These are phyloP conservation scores for Lathyrus tuberosus DNA, from an alignment of 306 rosid species.

Conservation along the genomic window DNA sequence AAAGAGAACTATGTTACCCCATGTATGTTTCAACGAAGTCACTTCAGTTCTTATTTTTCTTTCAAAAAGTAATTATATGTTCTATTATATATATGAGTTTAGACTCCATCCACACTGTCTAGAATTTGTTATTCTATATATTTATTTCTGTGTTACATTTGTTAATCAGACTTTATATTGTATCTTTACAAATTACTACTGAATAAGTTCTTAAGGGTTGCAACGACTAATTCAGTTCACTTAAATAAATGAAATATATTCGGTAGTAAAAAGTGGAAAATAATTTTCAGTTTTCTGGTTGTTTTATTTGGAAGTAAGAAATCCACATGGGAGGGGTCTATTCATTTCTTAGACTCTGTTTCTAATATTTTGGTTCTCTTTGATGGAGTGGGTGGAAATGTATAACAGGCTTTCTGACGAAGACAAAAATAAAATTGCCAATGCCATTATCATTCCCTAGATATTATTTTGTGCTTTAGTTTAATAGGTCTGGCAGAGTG, in stretches of 20 bases:
- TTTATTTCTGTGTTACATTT: slow-evolving; percentile 17
- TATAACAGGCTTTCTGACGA: slow-evolving; percentile 1
- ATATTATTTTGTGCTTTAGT: slow-evolving; percentile 23
- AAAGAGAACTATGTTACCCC: slow-evolving; percentile 12
- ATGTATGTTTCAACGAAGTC: slow-evolving; percentile 17
- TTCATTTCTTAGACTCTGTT: not conserved
- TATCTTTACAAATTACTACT: slow-evolving; percentile 1
- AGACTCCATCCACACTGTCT: slow-evolving; percentile 20
- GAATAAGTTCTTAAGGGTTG: slow-evolving; percentile 19
- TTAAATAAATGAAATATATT: slow-evolving; percentile 5
- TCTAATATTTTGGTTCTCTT: slow-evolving; percentile 34
- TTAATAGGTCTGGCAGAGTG: slow-evolving; percentile 15
- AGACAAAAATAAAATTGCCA: not conserved
- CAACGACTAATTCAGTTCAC: slow-evolving; percentile 3
- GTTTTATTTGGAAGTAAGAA: slow-evolving; percentile 30
- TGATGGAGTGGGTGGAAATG: slow-evolving; percentile 22
- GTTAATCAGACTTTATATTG: not conserved
- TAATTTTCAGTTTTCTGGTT: not conserved
- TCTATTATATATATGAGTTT: slow-evolving; percentile 20
- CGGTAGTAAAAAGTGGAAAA: not conserved
- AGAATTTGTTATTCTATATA: slow-evolving; percentile 17
- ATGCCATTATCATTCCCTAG: slow-evolving; percentile 8
- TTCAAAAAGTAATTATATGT: not conserved
- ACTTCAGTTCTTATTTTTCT: slow-evolving; percentile 16
- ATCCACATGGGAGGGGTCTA: not conserved